These are phyloP conservation scores for Geotrichum ghanense DNA, from an alignment of 805 yeast species.

Conservation along the genomic window DNA sequence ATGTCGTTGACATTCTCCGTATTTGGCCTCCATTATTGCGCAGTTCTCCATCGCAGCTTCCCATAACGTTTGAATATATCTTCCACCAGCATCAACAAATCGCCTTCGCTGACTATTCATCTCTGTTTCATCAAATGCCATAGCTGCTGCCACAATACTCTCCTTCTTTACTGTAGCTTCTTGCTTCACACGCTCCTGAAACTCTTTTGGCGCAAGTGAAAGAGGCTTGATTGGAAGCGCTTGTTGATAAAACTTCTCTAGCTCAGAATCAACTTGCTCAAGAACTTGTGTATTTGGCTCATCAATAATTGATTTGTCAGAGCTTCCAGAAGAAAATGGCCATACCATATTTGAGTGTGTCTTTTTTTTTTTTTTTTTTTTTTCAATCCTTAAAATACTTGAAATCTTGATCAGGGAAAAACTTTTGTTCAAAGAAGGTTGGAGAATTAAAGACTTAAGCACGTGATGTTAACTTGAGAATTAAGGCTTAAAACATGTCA, in stretches of 20 bases:
- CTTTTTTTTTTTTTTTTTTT: too few species aligned
- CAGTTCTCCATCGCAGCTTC: slow-evolving; percentile 2
- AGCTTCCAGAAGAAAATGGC: background rate
- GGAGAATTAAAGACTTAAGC: too few species aligned
- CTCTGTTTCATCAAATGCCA: background rate
- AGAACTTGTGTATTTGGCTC: too few species aligned
- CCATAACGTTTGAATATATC: background rate
- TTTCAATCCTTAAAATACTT: too few species aligned
- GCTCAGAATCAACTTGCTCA: background rate
- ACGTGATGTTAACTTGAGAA: too few species aligned
- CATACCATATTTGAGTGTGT: too few species aligned
- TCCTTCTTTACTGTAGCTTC: background rate
- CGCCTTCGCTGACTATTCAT: slow-evolving; percentile 1
- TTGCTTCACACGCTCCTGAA: background rate
- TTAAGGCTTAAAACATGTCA: too few species aligned
- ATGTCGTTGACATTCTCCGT: slow-evolving; percentile 1
- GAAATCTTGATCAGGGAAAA: too few species aligned
- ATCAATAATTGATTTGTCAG: background rate
- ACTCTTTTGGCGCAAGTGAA: background rate
- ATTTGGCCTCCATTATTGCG: background rate
- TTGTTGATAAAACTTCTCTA: background rate
- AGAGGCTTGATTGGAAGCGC: slow-evolving; percentile 1
- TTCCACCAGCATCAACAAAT: background rate
- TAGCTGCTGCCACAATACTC: background rate
- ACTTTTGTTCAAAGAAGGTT: too few species aligned